A percentile compares a stretch with the other conserved stretches of the same genome.
These are phyloP conservation scores for Wickerhamomyces strasburgensis DNA, from an alignment of 805 yeast species.

Conservation along the genomic window DNA sequence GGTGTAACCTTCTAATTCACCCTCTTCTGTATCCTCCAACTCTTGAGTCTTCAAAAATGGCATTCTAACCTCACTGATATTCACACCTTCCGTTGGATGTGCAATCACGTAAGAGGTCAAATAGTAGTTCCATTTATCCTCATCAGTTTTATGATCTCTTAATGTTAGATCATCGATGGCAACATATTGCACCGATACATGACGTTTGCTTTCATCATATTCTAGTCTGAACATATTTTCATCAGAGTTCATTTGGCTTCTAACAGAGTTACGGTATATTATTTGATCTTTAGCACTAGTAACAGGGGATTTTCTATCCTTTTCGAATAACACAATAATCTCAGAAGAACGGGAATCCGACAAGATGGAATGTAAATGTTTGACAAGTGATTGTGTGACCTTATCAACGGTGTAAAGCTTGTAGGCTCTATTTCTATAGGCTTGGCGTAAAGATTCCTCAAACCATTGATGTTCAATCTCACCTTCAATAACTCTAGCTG, in stretches of 20 bases:
- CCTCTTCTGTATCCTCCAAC: slow-evolving; percentile 40
- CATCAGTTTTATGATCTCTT: slow-evolving; percentile 60
- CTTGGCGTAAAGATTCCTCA: slow-evolving; percentile 94
- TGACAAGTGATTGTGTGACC: slow-evolving; percentile 75
- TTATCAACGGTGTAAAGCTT: slow-evolving; percentile 90
- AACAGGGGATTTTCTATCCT: slow-evolving; percentile 57
- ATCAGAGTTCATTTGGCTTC: slow-evolving; percentile 74
- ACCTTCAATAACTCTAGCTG: slow-evolving; percentile 78
- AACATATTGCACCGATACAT: slow-evolving; percentile 72
- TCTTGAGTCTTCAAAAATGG: slow-evolving; percentile 66
- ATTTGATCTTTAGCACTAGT: slow-evolving; percentile 87
- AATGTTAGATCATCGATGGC: slow-evolving; percentile 86
- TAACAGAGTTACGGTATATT: slow-evolving; percentile 80
- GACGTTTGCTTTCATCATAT: slow-evolving; percentile 47
- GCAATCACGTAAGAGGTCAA: slow-evolving; percentile 90
- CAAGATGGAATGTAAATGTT: slow-evolving; percentile 82
- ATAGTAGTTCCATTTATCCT: slow-evolving; percentile 89
- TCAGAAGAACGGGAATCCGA: slow-evolving; percentile 78
- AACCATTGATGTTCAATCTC: slow-evolving; percentile 91
- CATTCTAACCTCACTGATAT: slow-evolving; percentile 65
- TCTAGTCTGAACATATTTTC: slow-evolving; percentile 91
- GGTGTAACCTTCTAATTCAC: slow-evolving; percentile 53
- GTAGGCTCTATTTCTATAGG: slow-evolving; percentile 88
- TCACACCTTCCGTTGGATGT: slow-evolving; percentile 95
- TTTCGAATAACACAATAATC: slow-evolving; percentile 74